Base-by-base conservation (phyloP, 345 rosid species). In the Erodium maritimum region DNA sequence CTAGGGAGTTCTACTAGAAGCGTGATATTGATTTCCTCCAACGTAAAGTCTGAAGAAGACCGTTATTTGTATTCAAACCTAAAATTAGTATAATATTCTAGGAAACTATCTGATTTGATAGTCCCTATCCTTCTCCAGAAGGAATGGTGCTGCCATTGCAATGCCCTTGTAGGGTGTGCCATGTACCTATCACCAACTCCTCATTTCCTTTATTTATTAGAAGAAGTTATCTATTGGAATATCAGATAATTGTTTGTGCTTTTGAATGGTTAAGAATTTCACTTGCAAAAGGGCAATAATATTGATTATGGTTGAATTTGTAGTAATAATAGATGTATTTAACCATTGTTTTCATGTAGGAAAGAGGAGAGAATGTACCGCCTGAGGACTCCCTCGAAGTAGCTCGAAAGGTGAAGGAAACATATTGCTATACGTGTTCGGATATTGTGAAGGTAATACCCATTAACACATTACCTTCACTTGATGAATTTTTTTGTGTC, bases 331-430 rank as follows among this genome's bases (percentile, higher is more conserved):
- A 42, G 48, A 10, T 42, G 48, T 42, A 42, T 6, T 67, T 71
- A 70, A 23, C 13, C 60, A 57, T 29, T 67, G 60, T 23, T 56
- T 72, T 65, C 59, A 50, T 81, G 62, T 71, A 89, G 99, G 96
- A 93, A 85, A 82, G 99, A 76, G 95, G 96, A 62, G 99, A 93
- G 79, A 82, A 93, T 71, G 71, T 93, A 73, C 99, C 99, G 25
- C 95, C 90, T 0, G 99, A 93, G 70, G 99, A 89, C 71, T 89
- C 96, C 24, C 85, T 93, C 51, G 94, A 89, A 63, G 95, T 87
- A 51, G 99, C 99, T 34, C 85, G 91, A 56, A 86, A 83, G 85
- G 95, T 85, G 67, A 93, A 93, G 79, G 99, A 93, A 82, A 78
- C 79, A 75, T 76, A 89, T 65, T 82, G 91, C 71, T 93, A 93